Evolutionary conservation across 179 eudicot genomes (phyloP).

Genomic region (Sideroxylon spinosum): DNA sequence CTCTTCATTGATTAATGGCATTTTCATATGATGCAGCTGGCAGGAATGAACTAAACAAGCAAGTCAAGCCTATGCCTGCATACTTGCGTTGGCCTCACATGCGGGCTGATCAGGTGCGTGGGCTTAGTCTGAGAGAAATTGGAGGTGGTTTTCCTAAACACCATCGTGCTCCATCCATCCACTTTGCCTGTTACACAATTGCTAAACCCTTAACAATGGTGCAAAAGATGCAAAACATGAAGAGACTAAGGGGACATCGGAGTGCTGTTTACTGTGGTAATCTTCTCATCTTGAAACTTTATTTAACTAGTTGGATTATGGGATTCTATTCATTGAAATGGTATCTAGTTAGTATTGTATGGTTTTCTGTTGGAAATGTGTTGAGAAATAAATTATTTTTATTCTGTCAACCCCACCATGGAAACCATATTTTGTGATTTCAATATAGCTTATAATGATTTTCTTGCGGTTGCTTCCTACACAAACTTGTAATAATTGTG

Average conservation of each 20-base stretch:
- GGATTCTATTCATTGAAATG: neutral
- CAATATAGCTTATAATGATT: neutral
- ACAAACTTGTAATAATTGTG: slow-evolving; percentile 5
- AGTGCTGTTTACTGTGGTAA: slow-evolving; percentile 97
- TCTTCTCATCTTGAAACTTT: slow-evolving; percentile 4
- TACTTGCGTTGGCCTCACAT: slow-evolving; percentile 95
- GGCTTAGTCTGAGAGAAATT: slow-evolving; percentile 79
- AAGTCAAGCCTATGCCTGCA: slow-evolving; percentile 48
- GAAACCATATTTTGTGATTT: neutral
- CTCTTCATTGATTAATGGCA: neutral
- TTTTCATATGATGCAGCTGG: slow-evolving; percentile 38
- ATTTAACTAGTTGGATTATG: neutral
- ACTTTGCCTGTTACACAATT: slow-evolving; percentile 81
- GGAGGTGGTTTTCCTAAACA: slow-evolving; percentile 98
- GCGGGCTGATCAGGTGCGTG: slow-evolving; percentile 94
- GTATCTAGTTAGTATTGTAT: neutral
- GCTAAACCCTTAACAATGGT: slow-evolving; percentile 94
- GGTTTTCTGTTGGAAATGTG: neutral
- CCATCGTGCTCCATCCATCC: slow-evolving; percentile 89
- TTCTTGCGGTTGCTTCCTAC: neutral
- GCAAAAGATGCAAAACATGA: slow-evolving; percentile 88
- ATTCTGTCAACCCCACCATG: too few relatives aligned
- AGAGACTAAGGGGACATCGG: slow-evolving; percentile 84
- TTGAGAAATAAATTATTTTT: neutral
- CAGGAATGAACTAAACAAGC: slow-evolving; percentile 37